A percentile compares a stretch with the other conserved stretches of the same genome.
phyloP scores from a whole-genome alignment of 352 stramenopile species.

The Phytopythium litorale region DNA sequence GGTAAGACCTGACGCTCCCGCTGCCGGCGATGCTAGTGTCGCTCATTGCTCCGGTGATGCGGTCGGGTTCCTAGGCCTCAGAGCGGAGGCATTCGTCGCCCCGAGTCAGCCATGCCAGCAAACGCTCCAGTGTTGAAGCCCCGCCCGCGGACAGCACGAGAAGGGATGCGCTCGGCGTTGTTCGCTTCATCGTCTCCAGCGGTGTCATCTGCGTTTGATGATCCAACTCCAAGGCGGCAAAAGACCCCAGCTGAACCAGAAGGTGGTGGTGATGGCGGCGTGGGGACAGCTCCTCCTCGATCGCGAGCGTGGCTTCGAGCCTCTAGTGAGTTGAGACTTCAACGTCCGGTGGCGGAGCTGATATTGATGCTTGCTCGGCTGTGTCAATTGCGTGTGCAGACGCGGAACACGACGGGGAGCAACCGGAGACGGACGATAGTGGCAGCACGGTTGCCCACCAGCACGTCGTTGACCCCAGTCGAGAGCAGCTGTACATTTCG shows the following conservation, averaged over 20 bases:
- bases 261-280: neutral
- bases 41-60: neutral
- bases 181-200: neutral
- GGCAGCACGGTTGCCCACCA: neutral
- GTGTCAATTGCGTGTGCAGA: neutral
- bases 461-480: neutral
- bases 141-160: conserved; percentile 46
- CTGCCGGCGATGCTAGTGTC: neutral
- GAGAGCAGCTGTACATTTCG: conserved; percentile 44
- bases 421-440: conserved; percentile 5
- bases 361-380: neutral
- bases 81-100: conserved; percentile 40
- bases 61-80: conserved; percentile 27
- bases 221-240: neutral
- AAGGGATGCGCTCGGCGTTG: conserved; percentile 19
- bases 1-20: neutral
- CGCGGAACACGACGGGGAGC: neutral
- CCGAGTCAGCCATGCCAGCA: conserved; percentile 8
- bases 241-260: neutral
- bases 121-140: conserved; percentile 20
- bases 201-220: neutral
- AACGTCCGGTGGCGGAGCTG: too few species aligned
- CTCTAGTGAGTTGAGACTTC: neutral
- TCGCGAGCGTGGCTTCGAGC: neutral
- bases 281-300: neutral